Percentiles rank a stretch among this genome's conserved stretches.
These are phyloP conservation scores for Nothomitra cinnamomea DNA, from an alignment of 2,329 filamentous ascomycete genomes.

Conservation along the genomic window DNA sequence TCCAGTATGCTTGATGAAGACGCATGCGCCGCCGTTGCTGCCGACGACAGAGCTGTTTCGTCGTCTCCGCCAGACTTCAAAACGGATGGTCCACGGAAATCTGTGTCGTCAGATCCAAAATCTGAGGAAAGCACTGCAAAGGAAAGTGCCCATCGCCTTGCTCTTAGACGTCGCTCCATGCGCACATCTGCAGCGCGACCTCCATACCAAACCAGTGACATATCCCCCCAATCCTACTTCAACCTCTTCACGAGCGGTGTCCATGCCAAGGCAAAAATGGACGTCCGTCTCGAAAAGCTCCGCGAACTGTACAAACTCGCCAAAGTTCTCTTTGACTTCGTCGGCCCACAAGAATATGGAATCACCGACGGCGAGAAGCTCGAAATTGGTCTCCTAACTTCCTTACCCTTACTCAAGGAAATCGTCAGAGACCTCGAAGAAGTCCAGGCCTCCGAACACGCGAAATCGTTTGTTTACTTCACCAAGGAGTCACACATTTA, in stretches of 20 bases:
- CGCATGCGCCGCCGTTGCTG: neutral
- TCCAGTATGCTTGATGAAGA: constrained; percentile 55
- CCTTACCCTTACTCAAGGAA: constrained; percentile 81
- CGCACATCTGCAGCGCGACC: constrained; percentile 26
- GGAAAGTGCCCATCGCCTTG: constrained; percentile 27
- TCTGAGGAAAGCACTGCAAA: constrained; percentile 4
- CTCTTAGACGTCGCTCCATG: constrained; percentile 36
- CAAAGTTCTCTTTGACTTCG: constrained; percentile 94
- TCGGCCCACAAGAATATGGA: constrained; percentile 95
- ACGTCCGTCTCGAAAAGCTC: constrained; percentile 71
- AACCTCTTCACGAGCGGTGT: constrained; percentile 69
- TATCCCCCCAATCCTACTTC: constrained; percentile 53
- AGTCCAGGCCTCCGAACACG: constrained; percentile 84
- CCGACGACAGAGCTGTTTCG: constrained; percentile 34
- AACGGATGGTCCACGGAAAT: neutral
- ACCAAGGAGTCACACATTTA: constrained; percentile 99
- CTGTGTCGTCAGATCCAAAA: neutral
- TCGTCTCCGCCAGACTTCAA: constrained; percentile 15
- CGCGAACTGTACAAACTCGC: constrained; percentile 85
- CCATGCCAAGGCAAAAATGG: constrained; percentile 60
- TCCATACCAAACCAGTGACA: constrained; percentile 31
- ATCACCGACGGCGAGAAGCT: constrained; percentile 92
- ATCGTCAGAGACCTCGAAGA: constrained; percentile 95
- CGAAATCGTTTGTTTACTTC: constrained; percentile 96
- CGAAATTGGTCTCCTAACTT: constrained; percentile 93